These are phyloP conservation scores for Rhodomyrtus tomentosa DNA, from an alignment of 345 rosid genomes.

Conservation along the genomic window DNA sequence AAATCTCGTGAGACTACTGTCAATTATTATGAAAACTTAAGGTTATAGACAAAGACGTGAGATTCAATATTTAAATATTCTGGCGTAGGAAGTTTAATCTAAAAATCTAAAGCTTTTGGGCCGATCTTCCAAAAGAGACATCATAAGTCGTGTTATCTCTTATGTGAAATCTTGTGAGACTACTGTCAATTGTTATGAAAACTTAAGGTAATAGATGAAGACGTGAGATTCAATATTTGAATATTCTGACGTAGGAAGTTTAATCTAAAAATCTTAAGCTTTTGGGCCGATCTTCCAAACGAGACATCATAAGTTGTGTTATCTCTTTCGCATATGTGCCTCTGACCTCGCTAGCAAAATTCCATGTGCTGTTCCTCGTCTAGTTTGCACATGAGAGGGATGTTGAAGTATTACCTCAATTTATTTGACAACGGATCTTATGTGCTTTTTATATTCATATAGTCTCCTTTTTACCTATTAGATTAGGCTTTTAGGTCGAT, in stretches of 20 bases:
- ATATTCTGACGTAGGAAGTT: neutral
- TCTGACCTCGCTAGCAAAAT: neutral
- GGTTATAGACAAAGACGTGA: neutral
- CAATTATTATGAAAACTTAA: neutral
- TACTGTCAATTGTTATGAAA: neutral
- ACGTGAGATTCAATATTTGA: neutral
- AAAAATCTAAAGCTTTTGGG: neutral
- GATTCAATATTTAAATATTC: neutral
- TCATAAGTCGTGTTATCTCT: neutral
- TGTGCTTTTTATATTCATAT: neutral
- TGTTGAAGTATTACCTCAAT: neutral
- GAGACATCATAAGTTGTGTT: neutral
- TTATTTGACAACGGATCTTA: neutral
- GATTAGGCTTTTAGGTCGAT: neutral
- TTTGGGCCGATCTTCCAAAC: neutral
- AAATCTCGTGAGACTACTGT: rapidly evolving
- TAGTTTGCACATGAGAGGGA: rapidly evolving
- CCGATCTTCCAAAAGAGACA: neutral
- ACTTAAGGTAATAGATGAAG: neutral
- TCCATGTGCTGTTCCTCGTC: neutral
- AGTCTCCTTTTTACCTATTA: neutral
- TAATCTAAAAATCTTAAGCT: neutral
- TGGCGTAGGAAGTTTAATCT: neutral
- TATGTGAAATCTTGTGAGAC: neutral
- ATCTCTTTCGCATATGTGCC: neutral